Conservation (phyloP, 2,329 filamentous ascomycete genomes). For the Blastomyces percursus region DNA sequence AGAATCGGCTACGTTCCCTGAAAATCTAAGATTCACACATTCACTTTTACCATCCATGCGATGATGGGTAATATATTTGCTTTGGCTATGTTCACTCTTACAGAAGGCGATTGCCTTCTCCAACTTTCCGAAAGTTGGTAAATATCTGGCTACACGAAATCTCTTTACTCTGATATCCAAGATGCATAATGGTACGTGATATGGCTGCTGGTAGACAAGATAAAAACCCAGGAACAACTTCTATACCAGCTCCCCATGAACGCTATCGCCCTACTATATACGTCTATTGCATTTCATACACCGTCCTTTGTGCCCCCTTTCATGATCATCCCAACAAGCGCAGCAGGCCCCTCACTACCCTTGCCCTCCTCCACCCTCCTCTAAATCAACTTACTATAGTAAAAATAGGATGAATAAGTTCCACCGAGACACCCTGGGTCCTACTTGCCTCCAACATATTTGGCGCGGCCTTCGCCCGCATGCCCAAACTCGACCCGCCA, state of each 20-base stretch:
- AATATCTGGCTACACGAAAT: too few relatives aligned
- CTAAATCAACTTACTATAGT: constrained; percentile 1
- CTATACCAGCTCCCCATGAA: background rate
- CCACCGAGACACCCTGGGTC: background rate
- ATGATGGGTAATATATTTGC: too few relatives aligned
- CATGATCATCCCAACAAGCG: background rate
- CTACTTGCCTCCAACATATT: background rate
- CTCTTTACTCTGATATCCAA: background rate
- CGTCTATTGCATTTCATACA: background rate
- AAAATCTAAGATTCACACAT: too few relatives aligned
- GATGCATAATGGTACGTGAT: background rate
- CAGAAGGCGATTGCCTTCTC: too few relatives aligned
- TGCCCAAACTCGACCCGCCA: constrained; percentile 2
- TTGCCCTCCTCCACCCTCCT: background rate
- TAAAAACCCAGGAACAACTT: background rate
- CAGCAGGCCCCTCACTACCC: background rate
- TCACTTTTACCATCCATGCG: too few relatives aligned
- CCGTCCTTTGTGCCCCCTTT: background rate
- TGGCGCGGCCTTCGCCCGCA: background rate
- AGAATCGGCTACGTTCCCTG: too few relatives aligned
- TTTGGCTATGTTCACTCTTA: too few relatives aligned
- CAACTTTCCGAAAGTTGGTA: too few relatives aligned
- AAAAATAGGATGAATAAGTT: background rate
- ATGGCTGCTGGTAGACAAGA: background rate
- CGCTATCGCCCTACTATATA: background rate